Base-by-base conservation (phyloP, 176 grass and related monocot genomes). In the Cenchrus purpureus region DNA sequence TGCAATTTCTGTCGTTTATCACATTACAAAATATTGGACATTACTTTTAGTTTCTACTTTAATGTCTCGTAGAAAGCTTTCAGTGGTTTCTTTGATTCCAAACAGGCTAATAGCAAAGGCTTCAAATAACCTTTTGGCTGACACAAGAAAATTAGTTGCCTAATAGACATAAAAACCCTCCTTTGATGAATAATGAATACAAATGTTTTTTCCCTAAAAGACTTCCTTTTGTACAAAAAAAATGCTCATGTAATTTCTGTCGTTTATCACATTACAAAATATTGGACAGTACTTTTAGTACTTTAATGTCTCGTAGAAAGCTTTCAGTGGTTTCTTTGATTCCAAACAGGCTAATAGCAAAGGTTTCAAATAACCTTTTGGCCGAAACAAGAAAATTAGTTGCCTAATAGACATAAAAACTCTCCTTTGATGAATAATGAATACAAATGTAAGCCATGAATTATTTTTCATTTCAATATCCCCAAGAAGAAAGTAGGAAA, bases 401-500 rank as follows among this genome's bases (percentile, higher is more conserved):
- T 65, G 22, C 69, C 28, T 17, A 52, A 10, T 2, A 64, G 63
- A 77, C 6, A 43, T 2, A 57, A 16, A 16, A 22, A 56, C 46
- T 32, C 10, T 73, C 12, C 29, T 12, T 64, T 56, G 55, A 32
- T 66, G 8, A 45, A 78, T 77, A n/a, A 40, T 40, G 37, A 40
- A 40, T 40, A 40, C 37, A 40, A 40, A 40, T 40, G 37, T 40
- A 40, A 40, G 37, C 37, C 37, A 40, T 40, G 37, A 2, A 4
- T 4, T 40, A 40, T 40, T 40, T 63, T 77, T 48, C 61, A 86
- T 43, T 58, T 53, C 48, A 14, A 84, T 40, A 86, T 14, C 14
- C 76, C 65, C 17, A 82, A 72, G 31, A 90, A 74, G 19, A 77
- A 72, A 37, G 48, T 58, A 65, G 28, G 8, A 8, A 81, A 74